Evolutionary conservation across 2,329 filamentous ascomycete genomes (phyloP).

Genomic region (Talaromyces atroroseus): DNA sequence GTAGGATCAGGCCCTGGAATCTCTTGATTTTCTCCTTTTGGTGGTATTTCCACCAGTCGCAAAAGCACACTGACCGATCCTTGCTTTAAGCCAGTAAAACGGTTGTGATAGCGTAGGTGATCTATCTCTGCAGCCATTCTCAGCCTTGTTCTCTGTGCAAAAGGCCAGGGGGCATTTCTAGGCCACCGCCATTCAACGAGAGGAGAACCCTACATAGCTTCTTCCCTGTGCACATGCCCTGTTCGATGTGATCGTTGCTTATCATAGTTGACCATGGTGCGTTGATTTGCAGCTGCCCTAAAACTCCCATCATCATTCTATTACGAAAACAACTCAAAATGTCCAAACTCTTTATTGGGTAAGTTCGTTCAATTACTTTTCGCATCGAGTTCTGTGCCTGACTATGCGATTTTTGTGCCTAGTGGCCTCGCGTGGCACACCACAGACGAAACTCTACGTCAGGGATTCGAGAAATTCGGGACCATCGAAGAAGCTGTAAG

Average conservation of each 20-base stretch:
- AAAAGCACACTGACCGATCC: not conserved
- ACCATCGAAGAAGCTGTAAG: slow-evolving; percentile 90
- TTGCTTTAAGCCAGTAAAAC: not conserved
- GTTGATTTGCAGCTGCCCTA: not conserved
- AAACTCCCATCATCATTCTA: not conserved
- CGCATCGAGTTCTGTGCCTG: slow-evolving; percentile 11
- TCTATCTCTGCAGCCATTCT: not conserved
- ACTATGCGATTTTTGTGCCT: slow-evolving; percentile 17
- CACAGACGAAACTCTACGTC: slow-evolving; percentile 75
- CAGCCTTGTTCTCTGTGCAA: not conserved
- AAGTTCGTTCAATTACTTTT: slow-evolving; percentile 20
- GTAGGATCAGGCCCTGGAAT: slow-evolving; percentile 3
- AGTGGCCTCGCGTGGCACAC: slow-evolving; percentile 99
- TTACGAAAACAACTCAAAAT: slow-evolving; percentile 46
- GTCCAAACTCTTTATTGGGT: slow-evolving; percentile 96
- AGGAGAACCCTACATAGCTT: not conserved
- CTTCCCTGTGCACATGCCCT: not conserved
- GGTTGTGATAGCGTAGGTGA: not conserved
- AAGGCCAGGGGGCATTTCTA: not conserved
- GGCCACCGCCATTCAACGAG: not conserved
- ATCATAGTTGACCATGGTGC: not conserved
- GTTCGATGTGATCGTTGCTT: not conserved
- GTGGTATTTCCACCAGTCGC: not conserved
- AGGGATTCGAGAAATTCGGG: slow-evolving; percentile 91
- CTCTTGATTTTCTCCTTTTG: not conserved